Conservation (phyloP, 768 basidiomycete species). For the Cubamyces sp. region DNA sequence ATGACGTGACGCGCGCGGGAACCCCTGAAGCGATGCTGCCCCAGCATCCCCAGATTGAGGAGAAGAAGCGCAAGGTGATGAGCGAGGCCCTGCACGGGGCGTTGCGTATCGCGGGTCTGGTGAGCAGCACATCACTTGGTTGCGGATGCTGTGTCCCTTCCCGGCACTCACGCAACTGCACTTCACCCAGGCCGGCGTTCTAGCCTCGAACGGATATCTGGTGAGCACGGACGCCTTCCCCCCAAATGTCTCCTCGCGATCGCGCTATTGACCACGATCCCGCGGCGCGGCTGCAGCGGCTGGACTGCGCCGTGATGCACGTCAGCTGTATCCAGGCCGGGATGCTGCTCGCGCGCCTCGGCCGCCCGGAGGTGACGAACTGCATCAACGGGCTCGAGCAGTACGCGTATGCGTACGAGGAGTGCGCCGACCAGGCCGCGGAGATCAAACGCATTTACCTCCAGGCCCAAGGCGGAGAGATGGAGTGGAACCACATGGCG, state of each 20-base stretch:
- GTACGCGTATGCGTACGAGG: constrained; percentile 87
- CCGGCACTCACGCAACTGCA: not conserved
- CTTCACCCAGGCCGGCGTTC: constrained; percentile 64
- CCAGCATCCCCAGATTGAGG: constrained; percentile 58
- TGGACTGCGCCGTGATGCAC: constrained; percentile 90
- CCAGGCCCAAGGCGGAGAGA: constrained; percentile 43
- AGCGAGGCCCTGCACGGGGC: constrained; percentile 88
- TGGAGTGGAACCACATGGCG: constrained; percentile 46
- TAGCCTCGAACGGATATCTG: constrained; percentile 88
- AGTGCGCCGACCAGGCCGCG: constrained; percentile 76
- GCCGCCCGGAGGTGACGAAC: constrained; percentile 78
- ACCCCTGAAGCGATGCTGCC: constrained; percentile 40
- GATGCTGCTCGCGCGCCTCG: constrained; percentile 77
- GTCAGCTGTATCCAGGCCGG: constrained; percentile 87
- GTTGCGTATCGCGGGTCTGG: constrained; percentile 86
- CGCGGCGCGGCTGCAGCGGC: constrained; percentile 47
- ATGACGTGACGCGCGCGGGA: constrained; percentile 47
- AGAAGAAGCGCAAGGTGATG: constrained; percentile 66
- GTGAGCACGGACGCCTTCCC: constrained; percentile 42
- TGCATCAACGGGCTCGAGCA: constrained; percentile 88
- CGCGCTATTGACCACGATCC: not conserved
- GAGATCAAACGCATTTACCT: constrained; percentile 60
- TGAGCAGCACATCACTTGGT: constrained; percentile 48
- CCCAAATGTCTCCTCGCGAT: not conserved
- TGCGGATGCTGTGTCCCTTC: not conserved